Evolutionary conservation across 768 basidiomycete genomes (phyloP).

Genomic region (Rhizopogon rudus): DNA sequence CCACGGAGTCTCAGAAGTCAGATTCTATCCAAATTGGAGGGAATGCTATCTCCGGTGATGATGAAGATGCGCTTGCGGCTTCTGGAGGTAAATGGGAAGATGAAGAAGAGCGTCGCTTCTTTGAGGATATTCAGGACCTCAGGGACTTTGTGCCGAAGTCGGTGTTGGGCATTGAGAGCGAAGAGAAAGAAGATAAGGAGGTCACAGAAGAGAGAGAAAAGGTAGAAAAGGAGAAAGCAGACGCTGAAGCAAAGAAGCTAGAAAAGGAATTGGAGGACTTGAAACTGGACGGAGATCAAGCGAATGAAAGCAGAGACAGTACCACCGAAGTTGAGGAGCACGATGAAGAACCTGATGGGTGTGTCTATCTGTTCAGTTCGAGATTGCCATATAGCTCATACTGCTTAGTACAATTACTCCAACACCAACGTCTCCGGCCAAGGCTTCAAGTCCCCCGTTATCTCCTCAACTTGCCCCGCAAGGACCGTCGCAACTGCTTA

Average conservation of each 20-base stretch:
- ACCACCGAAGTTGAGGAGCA: conserved; percentile 12
- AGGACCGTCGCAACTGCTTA: conserved; percentile 91
- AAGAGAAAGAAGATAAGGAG: conserved; percentile 34
- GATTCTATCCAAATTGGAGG: conserved; percentile 77
- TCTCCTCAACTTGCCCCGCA: conserved; percentile 76
- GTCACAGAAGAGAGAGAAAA: conserved; percentile 41
- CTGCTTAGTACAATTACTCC: conserved; percentile 47
- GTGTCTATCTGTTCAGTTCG: conserved; percentile 3
- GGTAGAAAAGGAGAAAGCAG: conserved; percentile 54
- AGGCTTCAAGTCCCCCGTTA: conserved; percentile 49
- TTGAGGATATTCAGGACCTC: conserved; percentile 88
- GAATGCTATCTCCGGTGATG: conserved; percentile 38
- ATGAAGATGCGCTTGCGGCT: conserved; percentile 47
- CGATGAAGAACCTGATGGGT: conserved; percentile 27
- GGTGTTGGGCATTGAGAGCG: conserved; percentile 66
- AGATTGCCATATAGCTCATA: conserved; percentile 15
- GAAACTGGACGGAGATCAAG: conserved; percentile 29
- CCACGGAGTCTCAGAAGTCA: conserved; percentile 73
- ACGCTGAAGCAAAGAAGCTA: conserved; percentile 66
- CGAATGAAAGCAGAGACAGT: conserved; percentile 14
- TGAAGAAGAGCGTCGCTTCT: conserved; percentile 92
- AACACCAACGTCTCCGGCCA: conserved; percentile 58
- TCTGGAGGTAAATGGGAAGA: conserved; percentile 94
- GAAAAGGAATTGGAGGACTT: conserved; percentile 75
- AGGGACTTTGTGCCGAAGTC: conserved; percentile 88